Evolutionary conservation across 352 stramenopile species (phyloP).

Genomic region (Phytophthora sp.): DNA sequence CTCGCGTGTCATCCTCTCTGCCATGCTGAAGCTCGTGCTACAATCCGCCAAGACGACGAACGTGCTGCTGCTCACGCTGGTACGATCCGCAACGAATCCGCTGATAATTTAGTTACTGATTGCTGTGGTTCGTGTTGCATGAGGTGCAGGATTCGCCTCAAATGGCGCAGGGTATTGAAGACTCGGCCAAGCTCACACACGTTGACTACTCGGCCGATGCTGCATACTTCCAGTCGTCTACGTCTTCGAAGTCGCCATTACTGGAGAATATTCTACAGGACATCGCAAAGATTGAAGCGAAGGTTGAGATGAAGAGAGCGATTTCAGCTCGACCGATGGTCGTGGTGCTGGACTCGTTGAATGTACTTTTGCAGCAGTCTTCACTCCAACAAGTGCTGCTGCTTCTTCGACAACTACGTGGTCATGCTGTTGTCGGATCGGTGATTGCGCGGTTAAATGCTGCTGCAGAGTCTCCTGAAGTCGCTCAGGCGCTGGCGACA

Average conservation of each 20-base stretch:
- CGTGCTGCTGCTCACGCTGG: conserved; percentile 48
- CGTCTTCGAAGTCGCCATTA: conserved; percentile 17
- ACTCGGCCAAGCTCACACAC: conserved; percentile 43
- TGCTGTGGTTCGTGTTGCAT: neutral
- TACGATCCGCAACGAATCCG: conserved; percentile 2
- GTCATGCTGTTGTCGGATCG: conserved; percentile 43
- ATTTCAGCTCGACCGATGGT: conserved; percentile 47
- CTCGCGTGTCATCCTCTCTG: conserved; percentile 61
- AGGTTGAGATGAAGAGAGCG: neutral
- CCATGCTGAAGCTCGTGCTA: conserved; percentile 41
- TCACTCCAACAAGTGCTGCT: conserved; percentile 49
- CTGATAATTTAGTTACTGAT: neutral
- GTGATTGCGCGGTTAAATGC: conserved; percentile 59
- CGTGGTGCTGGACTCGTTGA: conserved; percentile 71
- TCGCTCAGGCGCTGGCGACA: conserved; percentile 36
- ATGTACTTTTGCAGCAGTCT: conserved; percentile 60
- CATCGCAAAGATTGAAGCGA: conserved; percentile 32
- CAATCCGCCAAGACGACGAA: conserved; percentile 38
- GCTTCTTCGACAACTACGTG: conserved; percentile 49
- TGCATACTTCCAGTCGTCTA: conserved; percentile 29
- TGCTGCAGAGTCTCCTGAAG: conserved; percentile 23
- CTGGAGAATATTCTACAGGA: conserved; percentile 36
- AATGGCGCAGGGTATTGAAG: conserved; percentile 16
- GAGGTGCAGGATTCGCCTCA: conserved; percentile 35
- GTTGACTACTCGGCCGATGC: conserved; percentile 53